Base-by-base conservation (phyloP, 108 stramenopile genomes). In the Skeletonema potamos region DNA sequence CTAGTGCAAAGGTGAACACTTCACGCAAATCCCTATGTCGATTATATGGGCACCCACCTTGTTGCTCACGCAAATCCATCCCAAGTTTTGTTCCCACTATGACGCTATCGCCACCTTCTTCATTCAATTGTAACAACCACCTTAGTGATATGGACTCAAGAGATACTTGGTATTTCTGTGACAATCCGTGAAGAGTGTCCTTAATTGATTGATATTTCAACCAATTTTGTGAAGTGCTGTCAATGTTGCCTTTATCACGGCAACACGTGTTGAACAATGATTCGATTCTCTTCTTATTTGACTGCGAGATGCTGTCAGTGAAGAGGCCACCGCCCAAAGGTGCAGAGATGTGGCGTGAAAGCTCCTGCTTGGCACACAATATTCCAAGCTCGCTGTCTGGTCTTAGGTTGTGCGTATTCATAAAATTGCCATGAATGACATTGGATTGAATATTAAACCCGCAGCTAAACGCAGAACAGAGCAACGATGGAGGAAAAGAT, bases 1-100 rank as follows among this genome's bases (percentile, higher is more conserved):
- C 89, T 51, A 92, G 54, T 29, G 72, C 64, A 75, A 92, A 92
- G 46, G 68, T 75, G 74, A 92, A 90, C 1, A 87, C 86, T 54
- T 87, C 55, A 18, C 89, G 87, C 46, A 89, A 65, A 13, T 82
- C 58, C 33, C 44, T 54, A 1, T 65, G 51, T 72, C 82, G 39
- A 39, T 48, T 73, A 24, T 68, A 75, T 46, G 61, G 62, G 20
- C 20, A 13, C 8, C 79, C 70, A 28, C 77, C 77, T 54, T 78
- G 57, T 26, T 77, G 65, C 33, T 77, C 72, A 32, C 18, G 58
- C 32, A 76, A 46, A 64, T 81, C 62, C 62, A 62, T 59, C 1
- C 70, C 71, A 58, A 82, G 56, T 32, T 60, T 29, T 15, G 62
- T 66, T 36, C 71, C 77, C 22, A 72, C 75, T 48, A 78, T 58